Evolutionary conservation across 805 yeast species (phyloP).

Genomic region (fission yeast (Schizosaccharomyces pombe)): DNA sequence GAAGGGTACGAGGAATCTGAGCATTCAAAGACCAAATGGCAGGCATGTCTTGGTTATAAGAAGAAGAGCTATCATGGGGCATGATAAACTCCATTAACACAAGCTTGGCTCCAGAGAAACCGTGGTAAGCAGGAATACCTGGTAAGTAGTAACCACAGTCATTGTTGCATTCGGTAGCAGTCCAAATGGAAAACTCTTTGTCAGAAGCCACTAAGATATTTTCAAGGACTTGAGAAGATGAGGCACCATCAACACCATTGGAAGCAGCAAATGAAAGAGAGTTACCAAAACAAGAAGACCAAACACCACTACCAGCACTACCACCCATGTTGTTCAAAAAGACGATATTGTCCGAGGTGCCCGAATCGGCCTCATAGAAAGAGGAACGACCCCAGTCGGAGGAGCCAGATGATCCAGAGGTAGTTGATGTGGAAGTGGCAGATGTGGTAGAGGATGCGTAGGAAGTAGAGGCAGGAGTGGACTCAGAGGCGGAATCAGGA

Average conservation of each 20-base stretch:
- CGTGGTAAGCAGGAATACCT: conserved; percentile 81
- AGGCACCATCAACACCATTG: conserved; percentile 54
- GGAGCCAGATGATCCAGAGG: conserved; percentile 13
- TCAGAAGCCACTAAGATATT: conserved; percentile 51
- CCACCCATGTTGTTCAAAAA: conserved; percentile 85
- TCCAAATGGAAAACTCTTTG: conserved; percentile 61
- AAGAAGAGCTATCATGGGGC: conserved; percentile 42
- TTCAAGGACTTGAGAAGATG: conserved; percentile 40
- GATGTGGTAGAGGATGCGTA: conserved; percentile 11
- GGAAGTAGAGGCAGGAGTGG: conserved; percentile 10
- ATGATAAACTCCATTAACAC: conserved; percentile 82
- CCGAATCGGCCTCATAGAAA: conserved; percentile 42
- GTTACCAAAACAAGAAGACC: conserved; percentile 74
- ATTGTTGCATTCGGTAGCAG: conserved; percentile 23
- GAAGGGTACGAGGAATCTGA: conserved; percentile 85
- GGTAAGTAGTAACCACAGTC: conserved; percentile 69
- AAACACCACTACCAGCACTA: conserved; percentile 59
- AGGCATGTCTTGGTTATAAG: conserved; percentile 76
- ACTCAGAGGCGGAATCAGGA: no score
- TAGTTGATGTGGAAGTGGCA: conserved; percentile 10
- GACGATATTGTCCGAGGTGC: conserved; percentile 43
- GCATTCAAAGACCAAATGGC: conserved; percentile 93
- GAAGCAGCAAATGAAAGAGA: conserved; percentile 65
- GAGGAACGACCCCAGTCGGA: conserved; percentile 18
- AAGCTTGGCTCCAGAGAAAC: conserved; percentile 73